Base-by-base conservation (phyloP, 2,329 filamentous ascomycete genomes). In the Amylocarpus encephaloides region DNA sequence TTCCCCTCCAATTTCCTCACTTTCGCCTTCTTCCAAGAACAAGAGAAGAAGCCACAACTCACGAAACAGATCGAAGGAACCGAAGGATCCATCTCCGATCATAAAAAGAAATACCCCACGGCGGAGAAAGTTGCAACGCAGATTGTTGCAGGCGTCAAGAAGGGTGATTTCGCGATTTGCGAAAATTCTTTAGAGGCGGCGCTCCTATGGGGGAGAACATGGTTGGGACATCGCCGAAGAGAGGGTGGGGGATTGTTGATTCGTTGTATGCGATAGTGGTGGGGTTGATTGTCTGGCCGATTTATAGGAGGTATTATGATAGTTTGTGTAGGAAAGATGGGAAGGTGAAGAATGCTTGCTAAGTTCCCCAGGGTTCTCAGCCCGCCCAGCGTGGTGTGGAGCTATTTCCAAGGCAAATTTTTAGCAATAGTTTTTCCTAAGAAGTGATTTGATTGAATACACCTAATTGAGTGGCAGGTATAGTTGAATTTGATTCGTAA, bases 61-160 rank as follows among this genome's bases (percentile, higher is more conserved):
- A 46, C 44, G 1, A 46, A 40, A 40, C 6, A 18, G 12, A n/a
- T 46, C 11, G 44, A 46, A 46, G 44, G 44, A 15, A 39, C 44
- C 11, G 30, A 7, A 6, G 44, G 19, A 30, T n/a, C 18, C 10
- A 7, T 15, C 12, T 12, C 3, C 7, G 35, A 40, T 11, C 35
- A 39, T 5, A 22, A 26, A n/a, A 38, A 46, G 11, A 46, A 46
- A 18, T 46, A 39, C 11, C 34, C 33, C 1, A 30, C 18, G 9
- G 19, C 34, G 6, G 43, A 46, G 30, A 36, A 38, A 15, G 34
- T 46, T n/a, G 43, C 43, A 3, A 10, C 9, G 6, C 13, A 29
- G 18, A 46, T 46, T n/a, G 29, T 46, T 3, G 29, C 9, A 6
- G 16, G 32, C 3, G 35, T 46, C 11, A 13, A n/a, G 6, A 38